Conservation (phyloP, 305 asterid species). For the Nicotiana rustica region DNA sequence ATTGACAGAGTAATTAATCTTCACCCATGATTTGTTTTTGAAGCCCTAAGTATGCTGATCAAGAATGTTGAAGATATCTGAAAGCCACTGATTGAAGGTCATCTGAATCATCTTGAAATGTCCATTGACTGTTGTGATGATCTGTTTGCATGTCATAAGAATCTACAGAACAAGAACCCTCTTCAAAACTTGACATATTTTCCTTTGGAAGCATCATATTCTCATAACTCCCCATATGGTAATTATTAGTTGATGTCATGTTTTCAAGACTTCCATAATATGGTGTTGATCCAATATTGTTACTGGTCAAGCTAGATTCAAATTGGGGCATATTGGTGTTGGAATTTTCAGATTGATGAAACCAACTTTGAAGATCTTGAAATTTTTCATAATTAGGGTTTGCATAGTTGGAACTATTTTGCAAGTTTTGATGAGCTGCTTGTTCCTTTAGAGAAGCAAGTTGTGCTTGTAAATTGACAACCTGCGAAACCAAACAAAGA, state of each 20-base stretch:
- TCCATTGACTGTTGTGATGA: slow-evolving; percentile 43
- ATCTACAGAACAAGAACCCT: slow-evolving; percentile 51
- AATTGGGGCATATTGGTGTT: slow-evolving; percentile 49
- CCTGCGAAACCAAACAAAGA: slow-evolving; percentile 52
- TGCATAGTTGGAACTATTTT: slow-evolving; percentile 42
- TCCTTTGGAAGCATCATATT: slow-evolving; percentile 45
- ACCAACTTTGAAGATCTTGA: slow-evolving; percentile 74
- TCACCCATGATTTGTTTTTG: slow-evolving; percentile 31
- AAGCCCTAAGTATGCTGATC: slow-evolving; percentile 41
- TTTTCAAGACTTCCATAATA: slow-evolving; percentile 25
- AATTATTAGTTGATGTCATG: slow-evolving; percentile 5
- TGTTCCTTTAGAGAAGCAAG: slow-evolving; percentile 74
- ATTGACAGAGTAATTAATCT: slow-evolving; percentile 31
- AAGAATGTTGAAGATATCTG: slow-evolving; percentile 64
- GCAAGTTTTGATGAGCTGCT: slow-evolving; percentile 61
- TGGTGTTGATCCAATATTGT: slow-evolving; percentile 31
- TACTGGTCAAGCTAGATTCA: slow-evolving; percentile 40
- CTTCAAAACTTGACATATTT: slow-evolving; percentile 48
- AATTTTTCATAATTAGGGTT: slow-evolving; percentile 66
- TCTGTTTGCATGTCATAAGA: slow-evolving; percentile 61
- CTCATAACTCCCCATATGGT: slow-evolving; percentile 44
- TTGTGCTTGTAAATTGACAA: slow-evolving; percentile 83
- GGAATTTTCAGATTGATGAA: slow-evolving; percentile 53
- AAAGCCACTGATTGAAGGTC: slow-evolving; percentile 80
- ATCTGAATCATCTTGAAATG: slow-evolving; percentile 58